Percentiles rank a stretch among this genome's conserved stretches.
phyloP scores from a whole-genome alignment of 139 green algal genomes.

The Chlamydomonas incerta region DNA sequence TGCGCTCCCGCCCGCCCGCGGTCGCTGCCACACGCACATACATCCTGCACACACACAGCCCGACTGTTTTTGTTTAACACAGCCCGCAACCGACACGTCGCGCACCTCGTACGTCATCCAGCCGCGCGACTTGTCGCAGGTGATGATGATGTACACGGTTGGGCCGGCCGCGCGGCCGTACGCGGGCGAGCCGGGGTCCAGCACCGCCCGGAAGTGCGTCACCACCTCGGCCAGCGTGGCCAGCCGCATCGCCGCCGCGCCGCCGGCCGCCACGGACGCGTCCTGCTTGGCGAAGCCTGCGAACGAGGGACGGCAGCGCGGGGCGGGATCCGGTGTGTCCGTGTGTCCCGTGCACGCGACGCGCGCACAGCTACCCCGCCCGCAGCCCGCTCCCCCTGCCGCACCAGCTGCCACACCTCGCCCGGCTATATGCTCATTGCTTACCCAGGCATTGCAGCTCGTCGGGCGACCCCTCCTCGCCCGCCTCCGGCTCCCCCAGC shows the following conservation, averaged over 20 bases:
- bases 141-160: constrained; percentile 35
- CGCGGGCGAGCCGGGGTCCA: not conserved
- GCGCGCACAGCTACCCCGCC: too few species aligned
- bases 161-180: not conserved
- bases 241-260: not conserved
- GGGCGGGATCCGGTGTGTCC: too few species aligned
- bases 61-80: too few species aligned
- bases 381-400: too few species aligned
- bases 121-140: constrained; percentile 27
- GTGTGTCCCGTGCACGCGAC: too few species aligned
- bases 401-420: too few species aligned
- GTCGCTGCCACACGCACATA: too few species aligned
- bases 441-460: constrained; percentile 28
- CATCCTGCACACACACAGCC: too few species aligned
- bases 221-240: constrained; percentile 10
- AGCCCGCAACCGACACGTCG: too few species aligned
- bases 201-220: constrained; percentile 23
- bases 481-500: constrained; percentile 13
- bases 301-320: too few species aligned
- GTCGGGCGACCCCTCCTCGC: constrained; percentile 14
- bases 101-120: constrained; percentile 46
- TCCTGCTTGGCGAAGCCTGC: constrained; percentile 31
- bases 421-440: not conserved
- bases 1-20: too few species aligned
- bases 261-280: not conserved